Evolutionary conservation across 306 rosid species (phyloP), one percentile per base, ranked within the genome.

Genomic region (Herpetospermum pedunculosum): DNA sequence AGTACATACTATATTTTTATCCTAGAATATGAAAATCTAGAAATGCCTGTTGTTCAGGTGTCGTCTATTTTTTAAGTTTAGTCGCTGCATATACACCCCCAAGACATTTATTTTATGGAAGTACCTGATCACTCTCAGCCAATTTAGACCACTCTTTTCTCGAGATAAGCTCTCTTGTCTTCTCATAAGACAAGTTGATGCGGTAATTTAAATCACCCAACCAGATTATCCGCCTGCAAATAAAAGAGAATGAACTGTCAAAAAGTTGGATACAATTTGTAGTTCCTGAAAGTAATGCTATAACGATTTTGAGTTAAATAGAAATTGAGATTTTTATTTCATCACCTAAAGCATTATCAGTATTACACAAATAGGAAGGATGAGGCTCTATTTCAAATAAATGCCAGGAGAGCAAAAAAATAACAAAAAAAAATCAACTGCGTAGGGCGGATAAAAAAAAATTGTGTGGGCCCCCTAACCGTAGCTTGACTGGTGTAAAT

Each of bases 141-240:
- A 93, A 83, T 72, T 76, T 81, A 37, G 85, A 79, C 98, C 97
- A 93, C 32, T 85, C 79, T 82, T 81, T 90, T 80, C 79, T 86
- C 71, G 88, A 84, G 69, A 93, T 85, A 50, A 86, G 88, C 62
- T 85, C 93, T 84, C 80, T 84, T 46, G 97, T 84, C 82, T 84
- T 84, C 77, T 87, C 90, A 82, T 86, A 86, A 11, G 97, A 60
- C 83, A 90, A 73, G 81, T 85, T 89, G 82, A 93, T 76, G 6
- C 98, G 96, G 83, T 93, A 93, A 72, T 93, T 93, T 81, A 90
- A 86, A 79, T 93, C 98, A 25, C 98, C 98, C 81, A 90, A 78
- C 97, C 98, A 93, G 76, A 93, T 89, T 78, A 89, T 89, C 83
- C 80, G 81, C 82, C 98, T 93, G 94, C 87, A 79, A 79, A 28